Evolutionary conservation across 2,329 filamentous ascomycete species (phyloP).

Genomic region (Pezicula carpinea): DNA sequence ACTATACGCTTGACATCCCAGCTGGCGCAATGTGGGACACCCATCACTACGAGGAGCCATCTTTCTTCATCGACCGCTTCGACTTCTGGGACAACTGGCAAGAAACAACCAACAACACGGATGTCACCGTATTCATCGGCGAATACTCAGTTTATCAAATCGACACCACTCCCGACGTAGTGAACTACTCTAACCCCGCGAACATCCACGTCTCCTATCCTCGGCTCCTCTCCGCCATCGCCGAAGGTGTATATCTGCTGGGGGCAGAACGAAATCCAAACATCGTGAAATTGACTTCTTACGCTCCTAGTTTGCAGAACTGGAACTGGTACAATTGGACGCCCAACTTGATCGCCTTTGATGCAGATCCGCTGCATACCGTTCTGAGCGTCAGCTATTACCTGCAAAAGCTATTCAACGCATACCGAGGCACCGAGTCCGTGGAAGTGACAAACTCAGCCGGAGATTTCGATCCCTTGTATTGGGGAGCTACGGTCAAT

Average conservation of each 20-base stretch:
- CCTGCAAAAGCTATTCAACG: constrained; percentile 22
- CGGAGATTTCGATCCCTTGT: constrained; percentile 22
- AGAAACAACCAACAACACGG: constrained; percentile 9
- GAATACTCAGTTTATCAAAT: constrained; percentile 17
- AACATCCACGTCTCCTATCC: constrained; percentile 16
- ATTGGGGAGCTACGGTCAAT: constrained; percentile 28
- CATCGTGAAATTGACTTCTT: constrained; percentile 31
- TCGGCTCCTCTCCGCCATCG: constrained; percentile 12
- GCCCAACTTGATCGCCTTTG: constrained; percentile 20
- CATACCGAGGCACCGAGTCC: constrained; percentile 17
- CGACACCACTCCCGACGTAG: constrained; percentile 8
- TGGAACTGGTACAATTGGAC: constrained; percentile 26
- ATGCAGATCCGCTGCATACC: constrained; percentile 15
- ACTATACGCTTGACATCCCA: constrained; percentile 1
- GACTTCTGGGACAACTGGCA: constrained; percentile 1
- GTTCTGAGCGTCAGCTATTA: constrained; percentile 20
- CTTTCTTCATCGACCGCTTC: neutral
- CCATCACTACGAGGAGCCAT: constrained; percentile 1
- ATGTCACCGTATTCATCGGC: constrained; percentile 17
- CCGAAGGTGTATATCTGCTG: constrained; percentile 19
- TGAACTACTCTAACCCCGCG: constrained; percentile 10
- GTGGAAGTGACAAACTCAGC: constrained; percentile 14
- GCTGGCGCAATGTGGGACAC: neutral
- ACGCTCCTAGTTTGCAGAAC: constrained; percentile 33
- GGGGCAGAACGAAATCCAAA: constrained; percentile 30